Conservation (phyloP, 192 early-diverging fungal species). For the Bifiguratus adelaidae region DNA sequence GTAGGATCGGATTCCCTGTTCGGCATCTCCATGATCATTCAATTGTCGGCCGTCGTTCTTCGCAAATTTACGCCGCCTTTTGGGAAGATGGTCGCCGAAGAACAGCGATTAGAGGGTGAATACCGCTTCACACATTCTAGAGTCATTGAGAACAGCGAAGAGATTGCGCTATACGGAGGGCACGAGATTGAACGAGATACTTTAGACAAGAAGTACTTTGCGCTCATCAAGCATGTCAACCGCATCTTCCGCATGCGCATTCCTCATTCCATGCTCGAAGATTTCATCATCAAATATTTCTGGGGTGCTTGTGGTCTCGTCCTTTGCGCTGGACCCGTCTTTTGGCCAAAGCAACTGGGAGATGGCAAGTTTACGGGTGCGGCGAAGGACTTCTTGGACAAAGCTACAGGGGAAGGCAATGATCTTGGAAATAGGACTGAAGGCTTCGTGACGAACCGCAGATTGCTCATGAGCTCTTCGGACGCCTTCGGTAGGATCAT, state of each 20-base stretch:
- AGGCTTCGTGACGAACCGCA: conserved; percentile 69
- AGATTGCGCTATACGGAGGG: conserved; percentile 87
- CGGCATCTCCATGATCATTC: conserved; percentile 67
- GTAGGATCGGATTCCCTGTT: conserved; percentile 83
- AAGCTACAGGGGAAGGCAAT: too few relatives aligned
- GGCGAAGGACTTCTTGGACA: too few relatives aligned
- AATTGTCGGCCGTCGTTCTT: conserved; percentile 66
- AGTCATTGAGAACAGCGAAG: conserved; percentile 92
- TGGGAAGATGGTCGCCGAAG: conserved; percentile 89
- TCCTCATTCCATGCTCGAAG: conserved; percentile 91
- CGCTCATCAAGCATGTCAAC: conserved; percentile 80
- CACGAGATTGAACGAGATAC: conserved; percentile 76
- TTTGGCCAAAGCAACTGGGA: conserved; percentile 38
- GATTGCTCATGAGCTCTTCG: conserved; percentile 61
- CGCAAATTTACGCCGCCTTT: conserved; percentile 88
- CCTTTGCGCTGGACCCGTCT: conserved; percentile 82
- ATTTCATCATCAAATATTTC: conserved; percentile 97
- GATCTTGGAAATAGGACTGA: conserved; percentile 44
- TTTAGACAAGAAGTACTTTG: conserved; percentile 65
- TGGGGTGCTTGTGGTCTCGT: conserved; percentile 89
- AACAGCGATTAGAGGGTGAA: conserved; percentile 84
- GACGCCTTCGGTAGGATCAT: conserved; percentile 79
- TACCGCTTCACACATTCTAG: conserved; percentile 92
- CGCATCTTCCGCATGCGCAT: conserved; percentile 76
- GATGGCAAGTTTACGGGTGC: conserved; percentile 19